Conservation (phyloP, 345 rosid species). For the Noccaea caerulescens region DNA sequence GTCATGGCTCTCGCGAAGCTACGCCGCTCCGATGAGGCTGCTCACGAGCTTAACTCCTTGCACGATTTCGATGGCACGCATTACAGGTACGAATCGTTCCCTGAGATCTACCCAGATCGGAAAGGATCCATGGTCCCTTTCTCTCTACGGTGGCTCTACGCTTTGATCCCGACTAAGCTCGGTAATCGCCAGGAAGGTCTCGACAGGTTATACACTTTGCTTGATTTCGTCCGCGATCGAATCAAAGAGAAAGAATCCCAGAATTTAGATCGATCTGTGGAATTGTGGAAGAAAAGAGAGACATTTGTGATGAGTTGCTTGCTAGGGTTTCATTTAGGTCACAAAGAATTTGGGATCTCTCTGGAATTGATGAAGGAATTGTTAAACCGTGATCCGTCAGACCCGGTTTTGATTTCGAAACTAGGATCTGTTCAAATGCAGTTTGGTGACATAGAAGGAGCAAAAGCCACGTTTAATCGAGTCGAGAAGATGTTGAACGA, state of each 20-base stretch:
- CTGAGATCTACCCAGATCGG: conserved; percentile 64
- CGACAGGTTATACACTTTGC: conserved; percentile 76
- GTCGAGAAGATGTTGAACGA: conserved; percentile 61
- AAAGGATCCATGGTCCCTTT: conserved; percentile 95
- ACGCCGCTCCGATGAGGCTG: conserved; percentile 83
- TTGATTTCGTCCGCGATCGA: conserved; percentile 61
- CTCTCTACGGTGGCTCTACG: conserved; percentile 81
- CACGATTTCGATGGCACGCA: conserved; percentile 75
- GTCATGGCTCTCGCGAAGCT: conserved; percentile 80
- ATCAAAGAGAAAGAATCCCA: conserved; percentile 44
- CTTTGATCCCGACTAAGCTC: conserved; percentile 65
- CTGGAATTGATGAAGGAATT: conserved; percentile 64
- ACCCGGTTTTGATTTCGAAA: conserved; percentile 71
- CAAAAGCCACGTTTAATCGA: conserved; percentile 56
- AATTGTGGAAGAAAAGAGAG: conserved; percentile 73
- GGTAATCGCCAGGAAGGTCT: conserved; percentile 69
- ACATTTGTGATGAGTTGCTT: conserved; percentile 66
- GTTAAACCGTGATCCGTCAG: conserved; percentile 51
- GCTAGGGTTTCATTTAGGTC: conserved; percentile 68
- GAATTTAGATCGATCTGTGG: conserved; percentile 45
- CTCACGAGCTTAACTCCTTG: conserved; percentile 72
- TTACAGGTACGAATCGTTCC: conserved; percentile 78
- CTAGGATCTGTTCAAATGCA: conserved; percentile 92
- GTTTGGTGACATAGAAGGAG: conserved; percentile 85
- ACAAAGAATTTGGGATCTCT: conserved; percentile 72